These are phyloP conservation scores for Cochliopodium minus DNA, from an alignment of 208 protist species.

Conservation along the genomic window DNA sequence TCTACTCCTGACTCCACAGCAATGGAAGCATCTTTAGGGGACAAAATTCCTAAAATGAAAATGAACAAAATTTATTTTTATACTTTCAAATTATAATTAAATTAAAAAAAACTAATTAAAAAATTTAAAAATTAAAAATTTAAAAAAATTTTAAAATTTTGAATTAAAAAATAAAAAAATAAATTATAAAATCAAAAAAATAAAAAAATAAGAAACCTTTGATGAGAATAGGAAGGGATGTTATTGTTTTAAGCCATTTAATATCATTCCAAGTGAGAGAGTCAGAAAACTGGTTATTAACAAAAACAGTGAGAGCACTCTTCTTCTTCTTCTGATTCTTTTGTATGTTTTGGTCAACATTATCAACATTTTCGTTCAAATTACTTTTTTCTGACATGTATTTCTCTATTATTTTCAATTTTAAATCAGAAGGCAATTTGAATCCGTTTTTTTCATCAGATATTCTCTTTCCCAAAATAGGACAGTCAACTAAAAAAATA, in stretches of 20 bases:
- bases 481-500: constrained; percentile 23
- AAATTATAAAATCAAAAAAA: too few relatives aligned
- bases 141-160: too few relatives aligned
- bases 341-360: background rate
- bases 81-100: too few relatives aligned
- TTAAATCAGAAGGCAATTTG: constrained; percentile 11
- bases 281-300: constrained; percentile 12
- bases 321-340: background rate
- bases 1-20: constrained; percentile 11
- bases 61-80: too few relatives aligned
- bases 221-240: constrained; percentile 17
- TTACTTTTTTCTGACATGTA: too few relatives aligned
- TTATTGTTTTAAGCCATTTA: constrained; percentile 15
- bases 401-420: constrained; percentile 12
- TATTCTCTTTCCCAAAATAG: constrained; percentile 17
- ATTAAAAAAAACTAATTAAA: too few relatives aligned
- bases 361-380: too few relatives aligned
- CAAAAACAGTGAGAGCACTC: background rate
- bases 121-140: too few relatives aligned
- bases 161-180: too few relatives aligned
- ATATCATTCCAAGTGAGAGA: constrained; percentile 14
- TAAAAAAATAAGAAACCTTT: too few relatives aligned
- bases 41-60: too few relatives aligned
- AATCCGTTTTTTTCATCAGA: constrained; percentile 13
- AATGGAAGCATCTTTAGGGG: constrained; percentile 14